phyloP scores from a whole-genome alignment of 306 rosid genomes.

The Chamaecrista fasciculata region DNA sequence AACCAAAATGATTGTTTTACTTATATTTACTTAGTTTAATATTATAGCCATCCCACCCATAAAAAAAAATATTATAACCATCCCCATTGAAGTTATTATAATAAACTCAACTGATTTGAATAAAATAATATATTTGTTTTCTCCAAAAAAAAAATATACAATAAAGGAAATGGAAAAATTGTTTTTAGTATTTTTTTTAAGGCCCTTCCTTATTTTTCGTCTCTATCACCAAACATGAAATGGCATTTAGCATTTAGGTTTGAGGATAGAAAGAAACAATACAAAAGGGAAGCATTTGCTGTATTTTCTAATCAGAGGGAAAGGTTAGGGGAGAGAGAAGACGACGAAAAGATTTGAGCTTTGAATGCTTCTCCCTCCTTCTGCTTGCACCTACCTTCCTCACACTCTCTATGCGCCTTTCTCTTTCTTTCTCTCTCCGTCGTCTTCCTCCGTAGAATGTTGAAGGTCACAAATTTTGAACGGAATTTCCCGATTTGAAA shows the following conservation, averaged over 20 bases:
- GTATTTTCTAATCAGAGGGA: neutral
- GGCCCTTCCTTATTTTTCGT: constrained; percentile 14
- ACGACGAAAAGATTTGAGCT: constrained; percentile 14
- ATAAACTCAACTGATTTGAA: too few species aligned
- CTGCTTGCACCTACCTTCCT: constrained; percentile 20
- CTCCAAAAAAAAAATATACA: too few species aligned
- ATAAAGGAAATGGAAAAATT: neutral
- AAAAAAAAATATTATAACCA: too few species aligned
- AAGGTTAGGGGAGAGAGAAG: neutral
- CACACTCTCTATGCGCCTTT: constrained; percentile 19
- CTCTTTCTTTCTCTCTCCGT: neutral
- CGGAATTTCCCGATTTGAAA: neutral
- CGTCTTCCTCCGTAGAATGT: constrained; percentile 24
- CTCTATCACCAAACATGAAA: neutral
- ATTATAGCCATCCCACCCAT: too few species aligned
- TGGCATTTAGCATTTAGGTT: neutral
- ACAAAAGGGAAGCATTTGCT: neutral
- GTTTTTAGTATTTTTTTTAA: neutral
- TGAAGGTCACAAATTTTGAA: constrained; percentile 17
- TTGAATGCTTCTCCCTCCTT: constrained; percentile 51
- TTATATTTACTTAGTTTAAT: too few species aligned
- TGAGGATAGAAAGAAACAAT: constrained; percentile 18
- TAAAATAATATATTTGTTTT: too few species aligned
- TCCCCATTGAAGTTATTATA: too few species aligned
- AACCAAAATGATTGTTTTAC: too few species aligned